A percentile compares a stretch with the other conserved stretches of the same genome.
phyloP scores from a whole-genome alignment of 2,329 filamentous ascomycete genomes.

The Zymoseptoria pseudotritici region DNA sequence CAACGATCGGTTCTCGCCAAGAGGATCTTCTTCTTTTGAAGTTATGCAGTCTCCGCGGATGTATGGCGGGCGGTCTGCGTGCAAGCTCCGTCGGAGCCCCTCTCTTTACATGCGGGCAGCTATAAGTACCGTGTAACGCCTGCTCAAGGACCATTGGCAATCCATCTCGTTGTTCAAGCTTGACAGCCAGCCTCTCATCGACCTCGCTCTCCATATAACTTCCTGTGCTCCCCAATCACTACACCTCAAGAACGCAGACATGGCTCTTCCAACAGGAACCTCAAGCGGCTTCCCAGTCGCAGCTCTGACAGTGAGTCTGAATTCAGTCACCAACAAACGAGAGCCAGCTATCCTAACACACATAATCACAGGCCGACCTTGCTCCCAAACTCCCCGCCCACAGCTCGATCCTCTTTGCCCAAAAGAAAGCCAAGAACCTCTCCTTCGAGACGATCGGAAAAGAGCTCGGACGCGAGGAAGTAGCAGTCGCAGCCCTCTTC shows the following conservation, averaged over 20 bases:
- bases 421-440: slow-evolving; percentile 67
- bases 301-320: slow-evolving; percentile 13
- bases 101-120: neutral
- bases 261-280: slow-evolving; percentile 7
- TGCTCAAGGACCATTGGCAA: neutral
- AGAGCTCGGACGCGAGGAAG: slow-evolving; percentile 68
- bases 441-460: slow-evolving; percentile 73
- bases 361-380: slow-evolving; percentile 50
- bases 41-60: neutral
- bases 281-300: slow-evolving; percentile 18
- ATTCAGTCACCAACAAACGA: neutral
- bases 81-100: neutral
- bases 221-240: too few species aligned
- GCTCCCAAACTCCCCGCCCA: slow-evolving; percentile 62
- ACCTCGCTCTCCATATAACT: too few species aligned
- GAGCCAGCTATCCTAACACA: neutral
- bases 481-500: slow-evolving; percentile 80
- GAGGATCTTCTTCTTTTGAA: neutral
- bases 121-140: neutral
- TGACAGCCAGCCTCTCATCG: neutral
- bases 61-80: neutral
- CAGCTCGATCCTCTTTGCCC: slow-evolving; percentile 67
- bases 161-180: neutral
- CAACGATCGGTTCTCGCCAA: neutral
- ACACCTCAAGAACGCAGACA: neutral